A percentile compares a stretch with the other conserved stretches of the same genome.
Evolutionary conservation across 176 grass and related monocot species (phyloP).

Genomic region (Oryza longistaminata): DNA sequence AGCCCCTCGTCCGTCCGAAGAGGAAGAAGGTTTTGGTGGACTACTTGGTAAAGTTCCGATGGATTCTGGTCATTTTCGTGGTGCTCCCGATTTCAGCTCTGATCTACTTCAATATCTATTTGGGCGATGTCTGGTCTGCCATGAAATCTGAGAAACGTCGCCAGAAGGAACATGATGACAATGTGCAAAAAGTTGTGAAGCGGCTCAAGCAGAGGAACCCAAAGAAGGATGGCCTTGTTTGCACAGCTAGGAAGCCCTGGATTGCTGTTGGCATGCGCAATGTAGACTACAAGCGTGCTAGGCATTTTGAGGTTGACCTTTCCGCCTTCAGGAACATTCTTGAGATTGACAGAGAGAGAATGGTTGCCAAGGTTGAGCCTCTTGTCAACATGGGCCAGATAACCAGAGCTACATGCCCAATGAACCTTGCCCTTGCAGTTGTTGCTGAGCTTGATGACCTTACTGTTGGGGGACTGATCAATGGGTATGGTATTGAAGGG

Average conservation of each 20-base stretch:
- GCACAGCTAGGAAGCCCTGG: constrained; percentile 90
- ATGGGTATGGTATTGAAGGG: constrained; percentile 93
- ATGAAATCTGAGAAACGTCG: constrained; percentile 77
- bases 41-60: constrained; percentile 80
- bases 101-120: constrained; percentile 71
- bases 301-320: constrained; percentile 92
- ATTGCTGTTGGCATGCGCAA: constrained; percentile 92
- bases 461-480: constrained; percentile 89
- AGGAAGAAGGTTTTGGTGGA: constrained; percentile 77
- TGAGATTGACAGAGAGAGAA: constrained; percentile 79
- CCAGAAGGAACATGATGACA: constrained; percentile 72
- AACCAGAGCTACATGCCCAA: constrained; percentile 65
- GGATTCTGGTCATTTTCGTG: constrained; percentile 82
- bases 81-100: constrained; percentile 69
- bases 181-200: constrained; percentile 79
- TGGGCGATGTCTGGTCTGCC: constrained; percentile 69
- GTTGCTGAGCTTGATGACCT: constrained; percentile 93
- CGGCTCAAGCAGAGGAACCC: constrained; percentile 86
- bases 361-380: constrained; percentile 80
- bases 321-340: constrained; percentile 83
- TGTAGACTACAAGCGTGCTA: constrained; percentile 87
- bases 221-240: constrained; percentile 90
- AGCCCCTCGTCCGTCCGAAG: constrained; percentile 61
- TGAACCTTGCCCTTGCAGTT: constrained; percentile 81
- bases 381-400: constrained; percentile 98